A percentile compares a stretch with the other conserved stretches of the same genome.
These are phyloP conservation scores for Lupinus albus DNA, from an alignment of 306 rosid species.

Conservation along the genomic window DNA sequence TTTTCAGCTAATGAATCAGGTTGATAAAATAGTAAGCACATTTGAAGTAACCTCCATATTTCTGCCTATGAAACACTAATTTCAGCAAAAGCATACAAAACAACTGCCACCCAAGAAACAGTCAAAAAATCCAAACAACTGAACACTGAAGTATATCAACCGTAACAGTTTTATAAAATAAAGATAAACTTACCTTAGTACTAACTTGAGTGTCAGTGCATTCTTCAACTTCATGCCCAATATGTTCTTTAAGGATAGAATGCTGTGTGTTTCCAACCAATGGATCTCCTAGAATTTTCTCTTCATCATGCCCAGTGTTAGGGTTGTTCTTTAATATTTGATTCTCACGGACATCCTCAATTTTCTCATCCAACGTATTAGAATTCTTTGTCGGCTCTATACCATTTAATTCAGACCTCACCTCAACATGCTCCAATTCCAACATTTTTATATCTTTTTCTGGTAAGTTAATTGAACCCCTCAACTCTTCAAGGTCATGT, in stretches of 20 bases:
- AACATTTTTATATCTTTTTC: constrained; percentile 41
- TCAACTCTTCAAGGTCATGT: constrained; percentile 43
- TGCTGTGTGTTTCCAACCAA: constrained; percentile 46
- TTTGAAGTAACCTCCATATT: constrained; percentile 12
- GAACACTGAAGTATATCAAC: not conserved
- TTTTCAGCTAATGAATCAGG: constrained; percentile 7
- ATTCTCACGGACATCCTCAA: constrained; percentile 44
- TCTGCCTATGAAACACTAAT: too few species aligned
- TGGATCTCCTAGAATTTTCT: constrained; percentile 35
- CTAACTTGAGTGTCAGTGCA: constrained; percentile 40
- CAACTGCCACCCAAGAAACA: not conserved
- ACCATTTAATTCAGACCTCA: constrained; percentile 40
- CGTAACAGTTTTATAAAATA: too few species aligned
- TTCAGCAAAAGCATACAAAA: not conserved
- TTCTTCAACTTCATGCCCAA: constrained; percentile 36
- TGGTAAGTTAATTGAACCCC: constrained; percentile 33
- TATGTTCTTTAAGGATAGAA: constrained; percentile 36
- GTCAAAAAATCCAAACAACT: too few species aligned
- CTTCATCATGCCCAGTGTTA: constrained; percentile 42
- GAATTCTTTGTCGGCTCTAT: constrained; percentile 34
- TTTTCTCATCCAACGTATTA: constrained; percentile 40
- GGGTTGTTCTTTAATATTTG: constrained; percentile 35
- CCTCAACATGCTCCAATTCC: constrained; percentile 38
- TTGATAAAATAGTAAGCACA: not conserved
- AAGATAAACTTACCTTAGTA: constrained; percentile 50